A percentile compares a stretch with the other conserved stretches of the same genome.
phyloP scores from a whole-genome alignment of 2,329 filamentous ascomycete species.

The Ampelomyces quisqualis region DNA sequence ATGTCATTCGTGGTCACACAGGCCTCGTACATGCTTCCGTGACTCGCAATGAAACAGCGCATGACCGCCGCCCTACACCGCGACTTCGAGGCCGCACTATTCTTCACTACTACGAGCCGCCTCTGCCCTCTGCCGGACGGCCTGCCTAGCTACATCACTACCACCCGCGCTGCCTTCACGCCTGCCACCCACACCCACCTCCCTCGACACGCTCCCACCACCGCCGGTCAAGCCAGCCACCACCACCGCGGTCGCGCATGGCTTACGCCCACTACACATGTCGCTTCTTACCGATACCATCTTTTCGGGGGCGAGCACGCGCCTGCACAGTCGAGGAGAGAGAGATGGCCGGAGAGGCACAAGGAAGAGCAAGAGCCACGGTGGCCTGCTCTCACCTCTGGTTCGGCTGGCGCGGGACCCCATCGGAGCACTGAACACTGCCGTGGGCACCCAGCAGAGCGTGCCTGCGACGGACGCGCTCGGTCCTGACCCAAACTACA shows the following conservation, averaged over 20 bases:
- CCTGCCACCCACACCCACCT: slow-evolving; percentile 3
- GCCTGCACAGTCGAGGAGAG: slow-evolving; percentile 27
- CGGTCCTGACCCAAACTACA: slow-evolving; percentile 39
- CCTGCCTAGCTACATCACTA: slow-evolving; percentile 4
- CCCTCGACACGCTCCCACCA: slow-evolving; percentile 8
- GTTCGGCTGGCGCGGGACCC: slow-evolving; percentile 41
- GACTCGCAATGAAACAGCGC: slow-evolving; percentile 18
- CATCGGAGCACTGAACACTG: slow-evolving; percentile 22
- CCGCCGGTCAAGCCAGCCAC: slow-evolving; percentile 15
- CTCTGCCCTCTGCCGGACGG: slow-evolving; percentile 2
- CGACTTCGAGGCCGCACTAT: slow-evolving; percentile 13
- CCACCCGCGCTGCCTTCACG: slow-evolving; percentile 1
- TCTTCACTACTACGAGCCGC: slow-evolving; percentile 4
- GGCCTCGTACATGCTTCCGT: too few species aligned
- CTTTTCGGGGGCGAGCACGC: slow-evolving; percentile 33
- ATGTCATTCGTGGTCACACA: too few species aligned
- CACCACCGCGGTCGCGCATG: slow-evolving; percentile 32
- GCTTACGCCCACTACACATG: slow-evolving; percentile 35
- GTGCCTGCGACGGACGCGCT: slow-evolving; percentile 12
- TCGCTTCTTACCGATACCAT: slow-evolving; percentile 42
- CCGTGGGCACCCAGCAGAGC: slow-evolving; percentile 11
- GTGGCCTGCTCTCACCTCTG: slow-evolving; percentile 38
- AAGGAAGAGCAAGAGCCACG: slow-evolving; percentile 33
- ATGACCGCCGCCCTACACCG: slow-evolving; percentile 24
- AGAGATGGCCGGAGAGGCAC: slow-evolving; percentile 11